Evolutionary conservation across 2,329 filamentous ascomycete species (phyloP).

Genomic region (Camillea tinctor): DNA sequence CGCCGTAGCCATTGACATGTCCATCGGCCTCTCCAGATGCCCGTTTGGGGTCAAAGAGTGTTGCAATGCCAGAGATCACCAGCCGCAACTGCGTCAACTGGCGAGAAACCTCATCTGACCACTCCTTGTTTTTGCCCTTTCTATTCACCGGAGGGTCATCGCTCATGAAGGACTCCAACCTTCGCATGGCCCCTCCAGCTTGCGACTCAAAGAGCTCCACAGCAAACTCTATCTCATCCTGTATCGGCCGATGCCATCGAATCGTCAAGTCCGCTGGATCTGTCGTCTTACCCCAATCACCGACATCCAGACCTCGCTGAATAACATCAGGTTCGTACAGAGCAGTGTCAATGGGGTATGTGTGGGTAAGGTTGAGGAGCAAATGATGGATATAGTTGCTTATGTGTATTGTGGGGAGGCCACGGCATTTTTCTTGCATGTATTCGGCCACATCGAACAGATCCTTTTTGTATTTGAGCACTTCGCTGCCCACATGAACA

Average conservation of each 20-base stretch:
- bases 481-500: conserved; percentile 88
- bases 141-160: conserved; percentile 79
- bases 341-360: conserved; percentile 86
- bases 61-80: conserved; percentile 86
- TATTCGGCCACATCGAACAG: conserved; percentile 88
- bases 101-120: conserved; percentile 94
- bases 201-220: conserved; percentile 86
- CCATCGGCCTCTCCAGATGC: conserved; percentile 54
- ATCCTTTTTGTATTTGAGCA: conserved; percentile 84
- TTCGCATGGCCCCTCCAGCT: conserved; percentile 70
- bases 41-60: conserved; percentile 79
- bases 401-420: conserved; percentile 90
- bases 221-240: conserved; percentile 82
- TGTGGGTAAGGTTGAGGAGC: conserved; percentile 89
- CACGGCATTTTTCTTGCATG: conserved; percentile 95
- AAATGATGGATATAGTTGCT: conserved; percentile 98
- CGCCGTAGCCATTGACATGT: conserved; percentile 39
- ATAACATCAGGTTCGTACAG: conserved; percentile 81
- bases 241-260: conserved; percentile 83
- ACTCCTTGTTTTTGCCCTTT: conserved; percentile 95
- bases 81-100: conserved; percentile 85
- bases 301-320: conserved; percentile 67
- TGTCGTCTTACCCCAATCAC: conserved; percentile 82
- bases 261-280: conserved; percentile 75
- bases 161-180: conserved; percentile 76